Conservation (phyloP, 2,329 filamentous ascomycete species). For the Westerdykella aurantiaca region DNA sequence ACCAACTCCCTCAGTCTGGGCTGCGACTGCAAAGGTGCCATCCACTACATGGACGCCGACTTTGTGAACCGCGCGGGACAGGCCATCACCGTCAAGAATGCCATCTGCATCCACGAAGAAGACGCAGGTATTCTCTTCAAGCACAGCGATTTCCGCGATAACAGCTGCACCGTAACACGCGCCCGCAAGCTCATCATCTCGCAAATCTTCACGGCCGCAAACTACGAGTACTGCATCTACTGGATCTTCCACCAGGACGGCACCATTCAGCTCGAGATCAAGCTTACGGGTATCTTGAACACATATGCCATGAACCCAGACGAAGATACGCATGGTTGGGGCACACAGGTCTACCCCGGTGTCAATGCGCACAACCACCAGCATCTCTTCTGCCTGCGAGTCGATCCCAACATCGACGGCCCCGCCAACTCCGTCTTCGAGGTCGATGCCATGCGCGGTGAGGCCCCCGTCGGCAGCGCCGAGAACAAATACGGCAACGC, state of each 20-base stretch:
- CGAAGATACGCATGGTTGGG: conserved; percentile 81
- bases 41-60: conserved; percentile 84
- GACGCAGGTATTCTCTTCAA: conserved; percentile 90
- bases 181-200: conserved; percentile 81
- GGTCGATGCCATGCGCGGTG: conserved; percentile 65
- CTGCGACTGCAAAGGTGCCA: conserved; percentile 83
- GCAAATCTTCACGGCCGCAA: conserved; percentile 90
- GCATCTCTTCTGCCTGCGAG: conserved; percentile 84
- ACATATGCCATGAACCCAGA: conserved; percentile 76
- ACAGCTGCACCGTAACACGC: conserved; percentile 78
- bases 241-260: conserved; percentile 93
- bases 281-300: conserved; percentile 87
- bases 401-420: conserved; percentile 84
- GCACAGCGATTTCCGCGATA: conserved; percentile 88
- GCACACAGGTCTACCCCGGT: conserved; percentile 82
- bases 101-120: conserved; percentile 92
- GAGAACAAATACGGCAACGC: conserved; percentile 89
- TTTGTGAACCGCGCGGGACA: conserved; percentile 74
- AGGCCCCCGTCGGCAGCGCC: conserved; percentile 68
- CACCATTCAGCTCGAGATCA: conserved; percentile 83
- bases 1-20: conserved; percentile 70
- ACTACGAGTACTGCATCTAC: conserved; percentile 87
- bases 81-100: conserved; percentile 82
- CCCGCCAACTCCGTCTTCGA: conserved; percentile 79
- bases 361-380: conserved; percentile 96